phyloP scores from a whole-genome alignment of 768 basidiomycete genomes.

The Hirschioporus abietinus region DNA sequence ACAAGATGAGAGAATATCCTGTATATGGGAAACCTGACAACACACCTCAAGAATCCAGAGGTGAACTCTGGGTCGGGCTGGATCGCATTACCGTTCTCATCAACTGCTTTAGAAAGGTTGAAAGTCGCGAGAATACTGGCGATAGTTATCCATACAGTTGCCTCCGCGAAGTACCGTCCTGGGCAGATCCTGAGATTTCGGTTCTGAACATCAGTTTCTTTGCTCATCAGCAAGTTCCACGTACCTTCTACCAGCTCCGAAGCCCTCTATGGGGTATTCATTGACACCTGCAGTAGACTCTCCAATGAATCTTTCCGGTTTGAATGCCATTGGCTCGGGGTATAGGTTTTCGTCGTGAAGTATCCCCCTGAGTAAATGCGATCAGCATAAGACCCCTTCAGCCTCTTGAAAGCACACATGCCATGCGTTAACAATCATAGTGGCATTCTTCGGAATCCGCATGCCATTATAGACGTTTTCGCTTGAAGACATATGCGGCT shows the following conservation, averaged over 20 bases:
- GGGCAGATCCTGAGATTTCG: constrained; percentile 17
- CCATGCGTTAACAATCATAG: constrained; percentile 16
- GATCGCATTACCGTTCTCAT: constrained; percentile 19
- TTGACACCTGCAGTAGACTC: neutral
- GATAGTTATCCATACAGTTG: constrained; percentile 24
- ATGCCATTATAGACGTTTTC: constrained; percentile 16
- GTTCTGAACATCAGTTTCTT: neutral
- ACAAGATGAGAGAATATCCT: neutral
- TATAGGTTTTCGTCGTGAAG: neutral
- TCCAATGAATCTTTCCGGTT: constrained; percentile 8
- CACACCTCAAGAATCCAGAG: constrained; percentile 31
- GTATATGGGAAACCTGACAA: neutral
- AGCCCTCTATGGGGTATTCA: neutral
- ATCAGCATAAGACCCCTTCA: neutral
- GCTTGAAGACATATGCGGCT: constrained; percentile 8
- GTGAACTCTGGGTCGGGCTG: constrained; percentile 16
- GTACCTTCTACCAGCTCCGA: neutral
- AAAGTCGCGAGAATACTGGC: constrained; percentile 25
- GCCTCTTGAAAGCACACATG: neutral
- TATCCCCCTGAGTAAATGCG: neutral
- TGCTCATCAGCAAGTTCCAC: neutral
- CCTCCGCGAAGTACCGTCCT: constrained; percentile 22
- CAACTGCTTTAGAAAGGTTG: constrained; percentile 20
- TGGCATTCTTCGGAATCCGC: constrained; percentile 16
- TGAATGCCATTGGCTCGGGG: neutral